Evolutionary conservation across 768 basidiomycete species (phyloP).

Genomic region (Lactarius vividus): DNA sequence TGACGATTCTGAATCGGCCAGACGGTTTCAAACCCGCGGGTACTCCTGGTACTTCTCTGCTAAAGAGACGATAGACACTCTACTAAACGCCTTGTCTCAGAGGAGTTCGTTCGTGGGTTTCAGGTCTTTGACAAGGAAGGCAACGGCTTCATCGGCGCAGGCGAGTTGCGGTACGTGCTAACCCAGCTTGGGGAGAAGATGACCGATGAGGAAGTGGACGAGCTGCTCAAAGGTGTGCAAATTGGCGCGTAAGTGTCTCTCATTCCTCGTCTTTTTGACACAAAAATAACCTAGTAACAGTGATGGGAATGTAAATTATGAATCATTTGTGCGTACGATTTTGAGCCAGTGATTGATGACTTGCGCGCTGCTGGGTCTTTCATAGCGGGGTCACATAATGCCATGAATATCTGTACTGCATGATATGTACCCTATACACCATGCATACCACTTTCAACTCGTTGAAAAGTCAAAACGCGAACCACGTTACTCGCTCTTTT

Average conservation of each 20-base stretch:
- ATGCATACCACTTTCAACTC: neutral
- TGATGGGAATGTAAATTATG: constrained; percentile 97
- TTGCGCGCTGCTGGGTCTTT: neutral
- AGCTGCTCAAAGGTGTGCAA: constrained; percentile 93
- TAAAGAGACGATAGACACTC: neutral
- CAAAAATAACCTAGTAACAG: constrained; percentile 40
- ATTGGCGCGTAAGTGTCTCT: constrained; percentile 67
- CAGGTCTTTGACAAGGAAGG: constrained; percentile 98
- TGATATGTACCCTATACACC: constrained; percentile 4
- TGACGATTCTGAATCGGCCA: constrained; percentile 88
- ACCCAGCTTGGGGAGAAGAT: constrained; percentile 99
- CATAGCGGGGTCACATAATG: neutral
- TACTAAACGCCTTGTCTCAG: constrained; percentile 40
- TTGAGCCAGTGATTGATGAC: constrained; percentile 72
- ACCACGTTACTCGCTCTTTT: constrained; percentile 20
- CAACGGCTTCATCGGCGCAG: constrained; percentile 88
- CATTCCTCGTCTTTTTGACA: constrained; percentile 8
- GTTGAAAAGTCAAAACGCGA: neutral
- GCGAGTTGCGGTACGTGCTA: constrained; percentile 75
- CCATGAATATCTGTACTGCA: constrained; percentile 9
- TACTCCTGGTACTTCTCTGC: constrained; percentile 73
- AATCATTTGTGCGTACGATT: constrained; percentile 93
- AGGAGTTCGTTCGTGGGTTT: constrained; percentile 99
- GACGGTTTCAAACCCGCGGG: constrained; percentile 98
- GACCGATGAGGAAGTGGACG: constrained; percentile 96